Conservation (phyloP, 768 basidiomycete species). For the Mycena galopus region DNA sequence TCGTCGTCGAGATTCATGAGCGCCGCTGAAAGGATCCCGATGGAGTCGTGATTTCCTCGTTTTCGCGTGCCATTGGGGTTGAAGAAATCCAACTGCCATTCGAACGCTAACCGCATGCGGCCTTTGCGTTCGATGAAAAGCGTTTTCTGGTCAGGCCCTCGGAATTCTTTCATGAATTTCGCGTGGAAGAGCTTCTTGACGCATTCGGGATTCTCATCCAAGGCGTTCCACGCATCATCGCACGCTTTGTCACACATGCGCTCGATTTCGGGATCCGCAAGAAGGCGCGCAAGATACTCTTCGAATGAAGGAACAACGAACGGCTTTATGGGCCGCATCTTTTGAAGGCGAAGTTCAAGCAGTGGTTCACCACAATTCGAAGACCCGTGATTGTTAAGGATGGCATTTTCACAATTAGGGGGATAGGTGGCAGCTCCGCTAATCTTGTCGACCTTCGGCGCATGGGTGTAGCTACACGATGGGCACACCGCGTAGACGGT, state of each 20-base stretch:
- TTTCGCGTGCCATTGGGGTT: no score
- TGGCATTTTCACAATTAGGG: background rate
- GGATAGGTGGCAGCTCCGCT: background rate
- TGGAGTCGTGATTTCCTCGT: no score
- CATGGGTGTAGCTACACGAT: slow-evolving; percentile 1
- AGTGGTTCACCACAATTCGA: background rate
- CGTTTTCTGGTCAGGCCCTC: slow-evolving; percentile 11
- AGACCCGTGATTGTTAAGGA: background rate
- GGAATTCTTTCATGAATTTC: slow-evolving; percentile 35
- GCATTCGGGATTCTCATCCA: slow-evolving; percentile 5
- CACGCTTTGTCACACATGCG: slow-evolving; percentile 28
- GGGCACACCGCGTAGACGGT: slow-evolving; percentile 15
- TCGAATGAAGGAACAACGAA: slow-evolving; percentile 32
- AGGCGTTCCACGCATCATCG: slow-evolving; percentile 26
- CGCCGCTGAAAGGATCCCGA: slow-evolving; percentile 42
- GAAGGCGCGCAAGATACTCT: slow-evolving; percentile 35
- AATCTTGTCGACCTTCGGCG: slow-evolving; percentile 2
- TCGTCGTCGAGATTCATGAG: slow-evolving; percentile 44
- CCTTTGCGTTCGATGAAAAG: slow-evolving; percentile 34
- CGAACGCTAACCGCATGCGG: slow-evolving; percentile 35
- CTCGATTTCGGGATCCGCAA: slow-evolving; percentile 21
- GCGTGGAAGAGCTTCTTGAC: slow-evolving; percentile 40
- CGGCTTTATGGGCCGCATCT: slow-evolving; percentile 31
- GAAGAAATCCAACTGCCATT: no score
- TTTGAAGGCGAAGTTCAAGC: background rate